Conservation (phyloP, 2,329 filamentous ascomycete species). For the Tolypocladium cylindrosporum region DNA sequence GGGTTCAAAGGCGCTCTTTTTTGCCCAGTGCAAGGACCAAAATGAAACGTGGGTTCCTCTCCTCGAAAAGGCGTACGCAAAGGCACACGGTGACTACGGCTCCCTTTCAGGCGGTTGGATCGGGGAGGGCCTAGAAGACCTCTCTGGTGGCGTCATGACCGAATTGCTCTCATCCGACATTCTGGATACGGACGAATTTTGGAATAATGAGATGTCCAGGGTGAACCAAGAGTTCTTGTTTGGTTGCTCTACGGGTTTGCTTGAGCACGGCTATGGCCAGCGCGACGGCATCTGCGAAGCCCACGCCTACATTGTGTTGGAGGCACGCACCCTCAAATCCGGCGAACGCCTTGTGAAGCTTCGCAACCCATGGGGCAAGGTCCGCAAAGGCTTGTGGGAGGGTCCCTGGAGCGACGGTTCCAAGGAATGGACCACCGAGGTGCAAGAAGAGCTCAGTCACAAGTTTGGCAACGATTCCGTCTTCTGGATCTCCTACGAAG, state of each 20-base stretch:
- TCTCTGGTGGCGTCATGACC: conserved; percentile 60
- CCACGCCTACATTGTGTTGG: conserved; percentile 53
- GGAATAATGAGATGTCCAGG: conserved; percentile 69
- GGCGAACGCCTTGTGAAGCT: conserved; percentile 47
- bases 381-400: conserved; percentile 48
- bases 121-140: conserved; percentile 48
- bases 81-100: conserved; percentile 70
- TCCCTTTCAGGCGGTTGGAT: conserved; percentile 63
- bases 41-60: conserved; percentile 79
- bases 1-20: conserved; percentile 68
- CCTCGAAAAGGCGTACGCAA: conserved; percentile 75
- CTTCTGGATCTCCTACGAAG: conserved; percentile 55
- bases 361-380: conserved; percentile 52
- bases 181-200: conserved; percentile 71
- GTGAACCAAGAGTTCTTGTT: conserved; percentile 75
- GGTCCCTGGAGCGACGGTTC: conserved; percentile 51
- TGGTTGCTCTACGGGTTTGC: conserved; percentile 56
- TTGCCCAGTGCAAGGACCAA: conserved; percentile 63
- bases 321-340: conserved; percentile 39
- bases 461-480: conserved; percentile 52
- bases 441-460: conserved; percentile 46
- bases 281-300: conserved; percentile 48
- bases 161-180: conserved; percentile 62
- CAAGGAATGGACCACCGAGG: conserved; percentile 51
- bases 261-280: conserved; percentile 52